A percentile compares a stretch with the other conserved stretches of the same genome.
Conservation (phyloP, 1,284 basidiomycete species). For the Puccinia novopanici region DNA sequence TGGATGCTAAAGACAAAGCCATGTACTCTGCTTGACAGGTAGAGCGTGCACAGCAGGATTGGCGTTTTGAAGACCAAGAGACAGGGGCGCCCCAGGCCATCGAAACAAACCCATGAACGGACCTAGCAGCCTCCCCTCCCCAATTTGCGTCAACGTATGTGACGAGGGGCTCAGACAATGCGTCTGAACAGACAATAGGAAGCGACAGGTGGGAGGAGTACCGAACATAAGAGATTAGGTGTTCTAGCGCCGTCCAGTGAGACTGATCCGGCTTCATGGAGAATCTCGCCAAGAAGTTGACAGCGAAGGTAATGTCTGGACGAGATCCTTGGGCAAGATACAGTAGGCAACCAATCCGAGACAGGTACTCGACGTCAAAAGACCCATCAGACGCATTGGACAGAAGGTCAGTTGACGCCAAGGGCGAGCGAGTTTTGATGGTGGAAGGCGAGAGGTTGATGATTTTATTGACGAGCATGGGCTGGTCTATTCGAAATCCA, state of each 20-base stretch:
- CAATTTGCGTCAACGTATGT: constrained; percentile 17
- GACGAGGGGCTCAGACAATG: no score
- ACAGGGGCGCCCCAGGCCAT: not conserved
- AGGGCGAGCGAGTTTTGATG: not conserved
- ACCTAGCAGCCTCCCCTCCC: constrained; percentile 5
- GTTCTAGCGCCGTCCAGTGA: no score
- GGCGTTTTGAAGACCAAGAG: constrained; percentile 1
- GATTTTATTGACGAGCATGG: not conserved
- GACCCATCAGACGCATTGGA: not conserved
- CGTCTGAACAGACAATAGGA: no score
- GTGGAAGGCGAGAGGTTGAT: not conserved
- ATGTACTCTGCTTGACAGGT: constrained; percentile 25
- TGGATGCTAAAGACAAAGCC: constrained; percentile 6
- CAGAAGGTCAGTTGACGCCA: not conserved
- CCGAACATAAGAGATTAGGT: no score
- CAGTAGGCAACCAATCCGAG: no score
- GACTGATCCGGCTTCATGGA: no score
- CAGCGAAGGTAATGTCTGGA: no score
- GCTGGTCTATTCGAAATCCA: not conserved
- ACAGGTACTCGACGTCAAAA: no score
- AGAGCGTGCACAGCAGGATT: constrained; percentile 1
- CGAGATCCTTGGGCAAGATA: no score
- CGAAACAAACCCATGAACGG: not conserved
- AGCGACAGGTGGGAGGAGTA: no score
- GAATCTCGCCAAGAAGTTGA: no score